A percentile compares a stretch with the other conserved stretches of the same genome.
Conservation (phyloP, 768 basidiomycete genomes). For the Suillus cothurnatus region DNA sequence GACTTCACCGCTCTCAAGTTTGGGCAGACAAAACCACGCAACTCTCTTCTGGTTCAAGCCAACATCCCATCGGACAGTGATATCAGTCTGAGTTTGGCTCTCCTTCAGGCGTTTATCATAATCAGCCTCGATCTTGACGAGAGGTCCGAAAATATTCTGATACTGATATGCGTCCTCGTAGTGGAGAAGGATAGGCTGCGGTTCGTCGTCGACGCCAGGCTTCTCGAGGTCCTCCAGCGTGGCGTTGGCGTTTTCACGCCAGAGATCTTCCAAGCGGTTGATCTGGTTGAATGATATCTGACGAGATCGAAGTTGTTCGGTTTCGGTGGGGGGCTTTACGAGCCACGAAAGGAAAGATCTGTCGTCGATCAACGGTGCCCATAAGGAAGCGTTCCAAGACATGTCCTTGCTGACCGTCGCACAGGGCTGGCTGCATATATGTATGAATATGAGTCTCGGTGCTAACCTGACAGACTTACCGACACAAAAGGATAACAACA, state of each 20-base stretch:
- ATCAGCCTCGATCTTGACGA: slow-evolving; percentile 99
- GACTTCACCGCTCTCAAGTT: slow-evolving; percentile 97
- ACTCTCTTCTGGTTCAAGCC: slow-evolving; percentile 98
- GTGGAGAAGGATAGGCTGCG: slow-evolving; percentile 83
- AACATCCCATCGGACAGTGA: slow-evolving; percentile 95
- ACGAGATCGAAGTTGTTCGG: slow-evolving; percentile 92
- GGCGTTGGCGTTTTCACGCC: slow-evolving; percentile 95
- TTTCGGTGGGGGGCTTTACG: slow-evolving; percentile 95
- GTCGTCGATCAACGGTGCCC: slow-evolving; percentile 99
- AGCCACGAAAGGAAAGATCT: slow-evolving; percentile 99
- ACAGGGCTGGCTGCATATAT: slow-evolving; percentile 83
- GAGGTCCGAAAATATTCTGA: slow-evolving; percentile 98
- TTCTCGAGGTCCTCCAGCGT: slow-evolving; percentile 97
- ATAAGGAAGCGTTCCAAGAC: slow-evolving; percentile 96
- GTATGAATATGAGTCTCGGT: background rate
- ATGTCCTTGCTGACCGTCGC: slow-evolving; percentile 97
- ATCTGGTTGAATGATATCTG: slow-evolving; percentile 98
- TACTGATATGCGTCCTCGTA: slow-evolving; percentile 99
- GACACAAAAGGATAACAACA: slow-evolving; percentile 94
- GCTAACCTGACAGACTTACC: slow-evolving; percentile 53
- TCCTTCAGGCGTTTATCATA: slow-evolving; percentile 98
- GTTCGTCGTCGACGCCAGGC: slow-evolving; percentile 97
- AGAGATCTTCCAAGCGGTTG: slow-evolving; percentile 95
- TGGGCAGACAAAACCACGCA: slow-evolving; percentile 97
- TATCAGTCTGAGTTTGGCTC: slow-evolving; percentile 97